These are phyloP conservation scores for Hygrophorus pudorinus DNA, from an alignment of 768 basidiomycete genomes.

Conservation along the genomic window DNA sequence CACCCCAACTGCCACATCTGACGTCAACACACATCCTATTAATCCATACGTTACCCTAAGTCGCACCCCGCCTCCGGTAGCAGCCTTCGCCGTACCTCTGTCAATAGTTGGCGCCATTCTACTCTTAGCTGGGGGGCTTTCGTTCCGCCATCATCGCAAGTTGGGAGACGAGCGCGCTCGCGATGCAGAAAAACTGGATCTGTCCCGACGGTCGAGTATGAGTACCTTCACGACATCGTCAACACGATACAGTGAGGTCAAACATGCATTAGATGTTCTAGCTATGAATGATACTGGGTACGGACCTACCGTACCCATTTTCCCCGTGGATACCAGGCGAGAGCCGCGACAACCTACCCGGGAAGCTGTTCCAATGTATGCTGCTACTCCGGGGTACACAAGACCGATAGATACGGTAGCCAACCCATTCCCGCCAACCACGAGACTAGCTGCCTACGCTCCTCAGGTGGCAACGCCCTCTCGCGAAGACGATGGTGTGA, in stretches of 20 bases:
- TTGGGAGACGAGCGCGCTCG: constrained; percentile 11
- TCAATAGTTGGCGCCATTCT: constrained; percentile 22
- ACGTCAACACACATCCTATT: background rate
- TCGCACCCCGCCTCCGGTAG: constrained; percentile 15
- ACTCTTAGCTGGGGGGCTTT: constrained; percentile 19
- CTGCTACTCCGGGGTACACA: background rate
- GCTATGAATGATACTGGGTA: constrained; percentile 9
- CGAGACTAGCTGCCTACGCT: background rate
- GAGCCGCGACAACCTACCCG: constrained; percentile 2
- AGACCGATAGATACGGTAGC: background rate
- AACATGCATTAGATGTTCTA: constrained; percentile 13
- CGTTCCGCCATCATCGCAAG: constrained; percentile 19
- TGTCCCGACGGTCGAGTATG: constrained; percentile 10
- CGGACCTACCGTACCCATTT: constrained; percentile 12
- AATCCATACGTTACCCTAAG: background rate
- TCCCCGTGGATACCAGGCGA: constrained; percentile 5
- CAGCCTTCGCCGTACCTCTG: constrained; percentile 24
- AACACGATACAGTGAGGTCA: constrained; percentile 9
- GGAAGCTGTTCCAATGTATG: background rate
- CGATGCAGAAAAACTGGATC: constrained; percentile 13
- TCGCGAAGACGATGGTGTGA: background rate
- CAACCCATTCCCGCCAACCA: background rate
- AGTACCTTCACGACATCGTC: constrained; percentile 11
- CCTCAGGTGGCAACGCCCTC: background rate
- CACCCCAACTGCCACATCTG: background rate